A percentile compares a stretch with the other conserved stretches of the same genome.
phyloP scores from a whole-genome alignment of 495 filamentous ascomycete genomes.

The Trichocladium antarcticum region DNA sequence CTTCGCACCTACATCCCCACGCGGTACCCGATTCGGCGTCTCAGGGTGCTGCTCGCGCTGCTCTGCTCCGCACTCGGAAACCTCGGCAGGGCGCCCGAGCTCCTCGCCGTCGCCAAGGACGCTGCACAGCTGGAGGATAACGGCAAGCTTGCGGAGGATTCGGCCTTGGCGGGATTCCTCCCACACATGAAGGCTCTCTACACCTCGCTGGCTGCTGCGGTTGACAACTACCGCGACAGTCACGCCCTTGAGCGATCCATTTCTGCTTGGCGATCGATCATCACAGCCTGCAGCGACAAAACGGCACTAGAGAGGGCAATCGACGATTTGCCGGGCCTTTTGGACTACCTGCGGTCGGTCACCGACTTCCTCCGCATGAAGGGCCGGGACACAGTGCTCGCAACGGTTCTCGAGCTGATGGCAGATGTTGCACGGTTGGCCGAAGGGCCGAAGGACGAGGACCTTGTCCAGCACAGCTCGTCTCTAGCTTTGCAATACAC shows the following conservation, averaged over 20 bases:
- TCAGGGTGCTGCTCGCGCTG: constrained; percentile 31
- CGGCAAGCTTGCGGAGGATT: constrained; percentile 40
- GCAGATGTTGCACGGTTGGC: constrained; percentile 47
- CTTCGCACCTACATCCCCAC: constrained; percentile 34
- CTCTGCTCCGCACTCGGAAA: constrained; percentile 29
- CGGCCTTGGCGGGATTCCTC: constrained; percentile 40
- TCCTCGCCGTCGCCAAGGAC: constrained; percentile 32
- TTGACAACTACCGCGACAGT: constrained; percentile 37
- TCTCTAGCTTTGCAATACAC: constrained; percentile 61
- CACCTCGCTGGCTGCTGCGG: constrained; percentile 44
- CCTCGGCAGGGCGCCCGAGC: constrained; percentile 18
- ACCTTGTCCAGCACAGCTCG: constrained; percentile 47
- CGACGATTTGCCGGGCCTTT: constrained; percentile 49
- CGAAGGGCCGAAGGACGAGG: constrained; percentile 39
- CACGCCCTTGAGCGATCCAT: constrained; percentile 41
- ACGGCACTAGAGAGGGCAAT: constrained; percentile 44
- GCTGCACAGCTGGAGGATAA: constrained; percentile 22
- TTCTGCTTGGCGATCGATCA: constrained; percentile 41
- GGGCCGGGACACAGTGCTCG: constrained; percentile 42
- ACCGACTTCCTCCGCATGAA: constrained; percentile 70
- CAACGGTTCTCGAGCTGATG: constrained; percentile 37
- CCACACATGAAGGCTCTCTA: constrained; percentile 50
- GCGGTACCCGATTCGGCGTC: constrained; percentile 34
- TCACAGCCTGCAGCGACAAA: constrained; percentile 38
- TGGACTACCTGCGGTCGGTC: constrained; percentile 55